Base-by-base conservation (phyloP, 177 flowering plant species). In the Tripterygium wilfordii region DNA sequence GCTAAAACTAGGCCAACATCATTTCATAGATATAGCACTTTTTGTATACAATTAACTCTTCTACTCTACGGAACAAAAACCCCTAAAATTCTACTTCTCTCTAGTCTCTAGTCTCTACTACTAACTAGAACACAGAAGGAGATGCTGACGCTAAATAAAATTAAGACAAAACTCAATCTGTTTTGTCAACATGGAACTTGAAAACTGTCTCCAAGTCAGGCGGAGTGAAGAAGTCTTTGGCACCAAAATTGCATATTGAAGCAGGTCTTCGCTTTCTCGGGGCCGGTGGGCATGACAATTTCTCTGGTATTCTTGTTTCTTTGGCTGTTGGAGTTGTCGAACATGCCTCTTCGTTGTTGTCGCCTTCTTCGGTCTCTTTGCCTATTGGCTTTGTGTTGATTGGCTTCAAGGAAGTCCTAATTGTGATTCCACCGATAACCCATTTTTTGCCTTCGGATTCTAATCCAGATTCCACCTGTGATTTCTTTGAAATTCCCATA, bases 171-270 rank as follows among this genome's bases (percentile, higher is more conserved):
- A 51, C 19, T 57, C 50, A 71, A 32, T 68, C 63, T 12, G 73
- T 75, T 20, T 72, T 75, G 62, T 76, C 75, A 25, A 71, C 66
- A 60, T 56, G 84, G 62, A 57, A 61, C 14, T 63, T 64, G 43
- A 88, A 88, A 0, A 85, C 75, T 12, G 84, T 49, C 23, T 85
- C 91, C 72, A 88, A 69, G 52, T 88, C 88, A 5, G 85, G 82
- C 4, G 90, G 78, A 39, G 46, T 59, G 19, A 87, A 78, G 66
- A 76, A 84, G 75, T 85, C 88, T 38, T 60, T 52, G 31, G 17
- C 78, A 2, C 75, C 81, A 45, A 33, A 58, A 8, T 66, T 55
- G 23, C 75, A 70, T 18, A 57, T 68, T n/a, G 70, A 54, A 35
- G 73, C 10, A 17, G 85, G 80, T 39, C 76, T 63, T 24, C 68